Conservation (phyloP, 371 early-diverging fungal species). For the Mortierella sp. region DNA sequence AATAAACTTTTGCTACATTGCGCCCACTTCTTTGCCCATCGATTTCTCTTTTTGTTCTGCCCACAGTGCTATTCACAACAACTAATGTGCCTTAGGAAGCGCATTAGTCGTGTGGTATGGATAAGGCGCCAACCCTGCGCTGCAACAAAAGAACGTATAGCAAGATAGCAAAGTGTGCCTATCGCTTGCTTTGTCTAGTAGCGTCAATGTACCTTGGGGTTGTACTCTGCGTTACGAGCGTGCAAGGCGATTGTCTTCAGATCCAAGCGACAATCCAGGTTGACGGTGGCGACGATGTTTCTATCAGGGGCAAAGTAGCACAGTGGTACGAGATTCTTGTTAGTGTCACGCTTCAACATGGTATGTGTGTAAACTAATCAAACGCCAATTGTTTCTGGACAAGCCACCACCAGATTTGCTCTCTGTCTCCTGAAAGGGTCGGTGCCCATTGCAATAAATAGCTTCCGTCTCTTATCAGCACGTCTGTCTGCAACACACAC, state of each 20-base stretch:
- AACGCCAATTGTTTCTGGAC: background rate
- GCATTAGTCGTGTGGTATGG: background rate
- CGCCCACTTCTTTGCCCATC: background rate
- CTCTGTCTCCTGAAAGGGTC: conserved; percentile 15
- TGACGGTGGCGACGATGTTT: conserved; percentile 99
- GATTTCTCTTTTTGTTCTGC: background rate
- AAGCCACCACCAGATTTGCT: conserved; percentile 1
- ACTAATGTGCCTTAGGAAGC: background rate
- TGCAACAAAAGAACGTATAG: background rate
- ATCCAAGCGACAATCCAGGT: conserved; percentile 99
- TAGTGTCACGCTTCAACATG: background rate
- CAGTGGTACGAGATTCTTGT: background rate
- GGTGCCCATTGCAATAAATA: conserved; percentile 2
- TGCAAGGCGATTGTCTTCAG: conserved; percentile 99
- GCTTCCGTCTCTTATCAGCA: background rate
- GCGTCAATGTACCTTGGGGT: conserved; percentile 95
- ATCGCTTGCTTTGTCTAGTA: background rate
- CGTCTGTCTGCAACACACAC: conserved; percentile 4
- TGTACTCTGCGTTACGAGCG: conserved; percentile 99
- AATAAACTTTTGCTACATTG: conserved; percentile 12
- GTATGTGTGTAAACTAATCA: no score
- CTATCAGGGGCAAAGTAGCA: conserved; percentile 54
- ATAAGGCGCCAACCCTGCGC: background rate
- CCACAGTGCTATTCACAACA: conserved; percentile 2
- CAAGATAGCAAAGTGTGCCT: background rate